Percentiles rank a stretch among this genome's conserved stretches.
Conservation (phyloP, 768 basidiomycete genomes). For the Trametes maxima region DNA sequence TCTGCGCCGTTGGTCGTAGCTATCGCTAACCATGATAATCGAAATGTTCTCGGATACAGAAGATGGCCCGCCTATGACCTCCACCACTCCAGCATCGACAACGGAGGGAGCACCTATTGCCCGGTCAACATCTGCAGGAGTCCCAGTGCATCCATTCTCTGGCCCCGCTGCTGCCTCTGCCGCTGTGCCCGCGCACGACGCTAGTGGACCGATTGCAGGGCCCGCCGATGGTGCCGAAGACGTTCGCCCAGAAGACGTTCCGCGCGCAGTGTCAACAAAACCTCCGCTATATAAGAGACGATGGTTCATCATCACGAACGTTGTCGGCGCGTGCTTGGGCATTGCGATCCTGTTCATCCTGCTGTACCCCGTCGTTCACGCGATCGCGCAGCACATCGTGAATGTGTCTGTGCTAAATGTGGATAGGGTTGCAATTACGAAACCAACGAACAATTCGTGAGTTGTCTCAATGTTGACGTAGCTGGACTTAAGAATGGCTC, state of each 20-base stretch:
- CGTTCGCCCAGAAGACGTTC: constrained; percentile 17
- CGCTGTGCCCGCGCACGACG: not conserved
- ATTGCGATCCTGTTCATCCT: constrained; percentile 69
- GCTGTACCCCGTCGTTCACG: constrained; percentile 66
- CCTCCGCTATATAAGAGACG: constrained; percentile 61
- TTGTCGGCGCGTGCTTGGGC: constrained; percentile 52
- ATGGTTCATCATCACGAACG: constrained; percentile 62
- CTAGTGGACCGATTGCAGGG: not conserved
- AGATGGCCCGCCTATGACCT: not conserved
- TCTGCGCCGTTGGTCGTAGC: not conserved
- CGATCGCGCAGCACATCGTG: constrained; percentile 66
- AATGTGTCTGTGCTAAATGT: constrained; percentile 58
- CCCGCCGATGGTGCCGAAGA: not conserved
- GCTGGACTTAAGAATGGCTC: not conserved
- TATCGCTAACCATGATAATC: constrained; percentile 1
- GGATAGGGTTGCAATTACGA: constrained; percentile 50
- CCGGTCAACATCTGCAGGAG: constrained; percentile 15
- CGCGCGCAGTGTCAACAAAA: constrained; percentile 10
- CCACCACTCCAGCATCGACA: not conserved
- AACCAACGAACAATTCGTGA: constrained; percentile 56
- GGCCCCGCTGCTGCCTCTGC: constrained; percentile 14
- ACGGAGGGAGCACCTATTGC: not conserved
- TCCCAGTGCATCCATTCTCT: constrained; percentile 19
- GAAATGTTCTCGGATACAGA: constrained; percentile 1
- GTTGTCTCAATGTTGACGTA: constrained; percentile 25